Evolutionary conservation across 1,139 yeast species (phyloP), one percentile per base, ranked within the genome.

Genomic region (Magnusiomyces sp.): DNA sequence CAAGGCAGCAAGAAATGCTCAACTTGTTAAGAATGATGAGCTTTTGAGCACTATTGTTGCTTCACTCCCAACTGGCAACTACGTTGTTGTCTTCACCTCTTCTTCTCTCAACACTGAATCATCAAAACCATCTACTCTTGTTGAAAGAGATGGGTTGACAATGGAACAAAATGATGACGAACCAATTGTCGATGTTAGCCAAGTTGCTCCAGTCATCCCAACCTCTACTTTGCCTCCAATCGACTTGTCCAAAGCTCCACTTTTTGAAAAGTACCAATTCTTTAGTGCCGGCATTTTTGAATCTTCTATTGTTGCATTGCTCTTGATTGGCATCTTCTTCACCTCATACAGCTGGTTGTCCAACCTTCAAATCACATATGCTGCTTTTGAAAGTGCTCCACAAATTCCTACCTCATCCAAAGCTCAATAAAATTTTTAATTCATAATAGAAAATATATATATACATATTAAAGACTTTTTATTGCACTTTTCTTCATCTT

Each of bases 241-340:
- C n/a, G n/a, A n/a, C n/a, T n/a, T n/a, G n/a, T n/a, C n/a, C n/a
- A n/a, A n/a, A n/a, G n/a, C n/a, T n/a, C n/a, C n/a, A 14, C 59
- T 77, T 48, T 76, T 77, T 60, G 71, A 72, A 49, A 68, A 70
- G 50, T 77, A 77, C 61, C 69, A 71, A 50, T 77, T 75, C 59
- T 74, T 77, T 60, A 67, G 79, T n/a, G 72, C 77, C 11, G 95
- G 90, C 17, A 73, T 85, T 55, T 82, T 83, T 74, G 80, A 80
- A 82, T 73, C 79, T 47, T 68, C 79, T 51, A 67, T 85, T 50
- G 83, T 82, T 23, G 69, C 81, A 2, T 66, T 75, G 38, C 66
- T 81, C 55, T 71, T 84, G 58, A 58, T 81, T 39, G 67, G 66
- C 46, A 70, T 83, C 32, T 69, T 83, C 56, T 62, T 70, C 50